Evolutionary conservation across 176 grass and related monocot genomes (phyloP), one percentile per base, ranked within the genome.

Genomic region (Calamus simplicifolius): DNA sequence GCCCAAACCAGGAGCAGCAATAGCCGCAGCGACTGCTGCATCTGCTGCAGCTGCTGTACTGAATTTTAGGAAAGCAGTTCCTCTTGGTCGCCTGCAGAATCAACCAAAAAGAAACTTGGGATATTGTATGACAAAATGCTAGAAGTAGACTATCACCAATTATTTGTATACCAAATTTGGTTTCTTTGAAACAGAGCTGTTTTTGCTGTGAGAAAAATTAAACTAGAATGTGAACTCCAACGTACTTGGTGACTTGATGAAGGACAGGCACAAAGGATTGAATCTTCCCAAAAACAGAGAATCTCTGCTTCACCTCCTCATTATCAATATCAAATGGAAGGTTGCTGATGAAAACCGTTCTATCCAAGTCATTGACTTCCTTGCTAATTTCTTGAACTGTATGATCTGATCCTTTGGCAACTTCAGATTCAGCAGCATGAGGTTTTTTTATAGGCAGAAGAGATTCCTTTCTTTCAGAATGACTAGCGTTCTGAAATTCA

Each of bases 231-330:
- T 19, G 51, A 57, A 30, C n/a, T 61, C 27, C 48, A 69, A 79
- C 87, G 70, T 82, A 97, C 93, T 88, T 97, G 54, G 87, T 97
- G 62, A 91, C 78, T 78, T 88, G 83, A 82, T 97, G 93, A 63
- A 97, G 84, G 64, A 97, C 93, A 3, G 75, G 84, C 51, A 79
- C 59, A 83, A 85, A 91, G 52, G 93, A 91, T 79, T 91, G 67
- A 5, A 97, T 78, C 56, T 85, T 85, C 66, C 93, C 93, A 66
- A 91, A 97, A 19, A 85, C 59, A 63, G 87, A 80, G 59, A 97
- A 97, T 61, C 85, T 80, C 55, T 75, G 67, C 57, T 68, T 78
- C 28, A 97, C 81, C 66, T 91, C 93, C 75, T 91, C 78, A 52
- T 63, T 78, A 6, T 60, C 82, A 60, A 75, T 56, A 82, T 85